Percentiles rank a stretch among this genome's conserved stretches.
Conservation (phyloP, 1,284 basidiomycete species). For the Cronartium quercuum region DNA sequence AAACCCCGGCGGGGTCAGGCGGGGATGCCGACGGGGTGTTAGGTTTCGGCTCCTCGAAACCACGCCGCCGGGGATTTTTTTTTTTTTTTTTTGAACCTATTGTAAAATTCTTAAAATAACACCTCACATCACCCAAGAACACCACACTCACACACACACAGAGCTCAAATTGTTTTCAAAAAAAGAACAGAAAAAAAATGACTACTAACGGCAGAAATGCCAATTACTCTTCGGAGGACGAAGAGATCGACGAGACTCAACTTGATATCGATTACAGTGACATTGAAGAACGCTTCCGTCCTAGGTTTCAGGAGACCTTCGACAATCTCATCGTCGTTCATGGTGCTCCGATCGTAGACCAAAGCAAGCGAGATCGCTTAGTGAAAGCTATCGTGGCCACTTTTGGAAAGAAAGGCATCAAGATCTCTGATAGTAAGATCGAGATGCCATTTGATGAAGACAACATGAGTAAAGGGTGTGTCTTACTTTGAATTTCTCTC, state of each 20-base stretch:
- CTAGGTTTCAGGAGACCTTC: slow-evolving; percentile 70
- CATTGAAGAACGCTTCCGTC: slow-evolving; percentile 86
- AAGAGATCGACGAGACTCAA: slow-evolving; percentile 53
- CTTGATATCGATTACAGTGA: slow-evolving; percentile 74
- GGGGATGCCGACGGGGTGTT: no score
- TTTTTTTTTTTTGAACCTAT: no score
- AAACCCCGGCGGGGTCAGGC: no score
- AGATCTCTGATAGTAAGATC: slow-evolving; percentile 69
- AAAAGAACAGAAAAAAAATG: no score
- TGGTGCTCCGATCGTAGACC: slow-evolving; percentile 78
- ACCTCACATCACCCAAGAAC: no score
- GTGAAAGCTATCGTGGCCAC: slow-evolving; percentile 72
- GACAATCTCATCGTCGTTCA: slow-evolving; percentile 83
- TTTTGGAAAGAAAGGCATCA: slow-evolving; percentile 69
- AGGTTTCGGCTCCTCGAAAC: no score
- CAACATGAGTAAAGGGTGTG: slow-evolving; percentile 79
- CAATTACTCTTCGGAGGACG: slow-evolving; percentile 50
- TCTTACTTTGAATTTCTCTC: slow-evolving; percentile 37
- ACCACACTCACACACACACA: no score
- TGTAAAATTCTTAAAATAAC: no score
- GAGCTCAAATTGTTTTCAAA: no score
- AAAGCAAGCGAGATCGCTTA: slow-evolving; percentile 68
- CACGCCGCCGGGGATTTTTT: no score
- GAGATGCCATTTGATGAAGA: slow-evolving; percentile 68
- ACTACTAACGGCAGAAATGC: slow-evolving; percentile 14